Conservation (phyloP, 495 filamentous ascomycete genomes). For the Aspergillus olivimuriae region DNA sequence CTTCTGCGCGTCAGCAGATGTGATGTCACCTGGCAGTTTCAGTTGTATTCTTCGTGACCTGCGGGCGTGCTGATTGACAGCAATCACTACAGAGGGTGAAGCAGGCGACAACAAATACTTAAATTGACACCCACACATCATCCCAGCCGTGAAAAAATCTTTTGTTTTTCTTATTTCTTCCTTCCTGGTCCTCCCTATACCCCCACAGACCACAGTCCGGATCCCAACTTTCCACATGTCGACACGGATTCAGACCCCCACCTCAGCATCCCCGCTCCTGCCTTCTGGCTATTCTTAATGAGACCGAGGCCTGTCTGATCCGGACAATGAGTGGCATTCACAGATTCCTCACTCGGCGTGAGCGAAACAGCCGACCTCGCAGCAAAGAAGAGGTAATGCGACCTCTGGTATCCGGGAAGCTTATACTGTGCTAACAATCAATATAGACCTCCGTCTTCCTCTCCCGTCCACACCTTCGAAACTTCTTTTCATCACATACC, state of each 20-base stretch:
- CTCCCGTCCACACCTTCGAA: slow-evolving; percentile 25
- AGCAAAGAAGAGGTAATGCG: slow-evolving; percentile 50
- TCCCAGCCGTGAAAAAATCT: too few relatives aligned
- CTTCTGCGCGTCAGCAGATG: slow-evolving; percentile 6
- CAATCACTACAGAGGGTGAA: too few relatives aligned
- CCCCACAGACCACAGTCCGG: slow-evolving; percentile 3
- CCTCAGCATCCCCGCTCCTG: neutral
- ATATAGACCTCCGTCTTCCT: slow-evolving; percentile 19
- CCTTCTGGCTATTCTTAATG: neutral
- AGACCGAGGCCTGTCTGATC: neutral
- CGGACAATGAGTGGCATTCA: slow-evolving; percentile 53
- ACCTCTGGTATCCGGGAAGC: too few relatives aligned
- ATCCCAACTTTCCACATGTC: neutral
- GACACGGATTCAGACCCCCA: neutral
- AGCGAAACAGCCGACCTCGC: slow-evolving; percentile 50
- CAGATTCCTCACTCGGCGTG: slow-evolving; percentile 66
- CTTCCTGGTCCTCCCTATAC: too few relatives aligned
- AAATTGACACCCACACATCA: neutral
- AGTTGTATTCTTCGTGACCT: too few relatives aligned
- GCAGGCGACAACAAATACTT: too few relatives aligned
- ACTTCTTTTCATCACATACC: slow-evolving; percentile 28
- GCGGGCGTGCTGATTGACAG: too few relatives aligned
- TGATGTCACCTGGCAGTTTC: slow-evolving; percentile 18
- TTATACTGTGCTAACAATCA: neutral
- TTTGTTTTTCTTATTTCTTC: too few relatives aligned